phyloP scores from a whole-genome alignment of 2,329 filamentous ascomycete genomes.

The Pyrenophora teres region DNA sequence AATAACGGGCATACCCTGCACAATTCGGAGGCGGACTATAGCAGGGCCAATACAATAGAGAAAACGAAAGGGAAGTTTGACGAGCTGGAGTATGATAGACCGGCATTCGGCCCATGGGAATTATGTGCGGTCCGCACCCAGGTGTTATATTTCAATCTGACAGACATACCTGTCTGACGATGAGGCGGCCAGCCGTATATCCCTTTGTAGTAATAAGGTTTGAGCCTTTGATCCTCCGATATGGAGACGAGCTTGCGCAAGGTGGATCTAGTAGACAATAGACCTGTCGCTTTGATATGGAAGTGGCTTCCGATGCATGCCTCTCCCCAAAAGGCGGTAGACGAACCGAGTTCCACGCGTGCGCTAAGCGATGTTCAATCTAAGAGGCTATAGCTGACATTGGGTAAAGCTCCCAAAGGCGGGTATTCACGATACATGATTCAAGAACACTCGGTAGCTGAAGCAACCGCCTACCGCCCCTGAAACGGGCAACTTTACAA shows the following conservation, averaged over 20 bases:
- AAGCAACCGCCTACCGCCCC: constrained; percentile 9
- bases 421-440: constrained; percentile 11
- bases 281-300: constrained; percentile 7
- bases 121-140: constrained; percentile 11
- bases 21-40: no score
- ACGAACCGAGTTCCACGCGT: constrained; percentile 11
- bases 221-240: constrained; percentile 15
- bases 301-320: not conserved
- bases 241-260: constrained; percentile 18
- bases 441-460: constrained; percentile 10
- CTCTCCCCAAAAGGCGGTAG: not conserved
- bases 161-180: constrained; percentile 1
- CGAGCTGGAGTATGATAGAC: not conserved
- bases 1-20: not conserved
- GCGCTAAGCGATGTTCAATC: not conserved
- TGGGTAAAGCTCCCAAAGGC: not conserved
- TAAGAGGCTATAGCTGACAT: constrained; percentile 3
- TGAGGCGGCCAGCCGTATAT: not conserved
- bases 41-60: no score
- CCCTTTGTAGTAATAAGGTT: constrained; percentile 2
- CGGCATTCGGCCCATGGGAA: constrained; percentile 2
- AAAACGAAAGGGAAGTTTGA: no score
- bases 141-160: not conserved
- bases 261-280: constrained; percentile 2
- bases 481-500: constrained; percentile 1